Evolutionary conservation across 352 stramenopile species (phyloP).

Genomic region (Pythium brachiatum): DNA sequence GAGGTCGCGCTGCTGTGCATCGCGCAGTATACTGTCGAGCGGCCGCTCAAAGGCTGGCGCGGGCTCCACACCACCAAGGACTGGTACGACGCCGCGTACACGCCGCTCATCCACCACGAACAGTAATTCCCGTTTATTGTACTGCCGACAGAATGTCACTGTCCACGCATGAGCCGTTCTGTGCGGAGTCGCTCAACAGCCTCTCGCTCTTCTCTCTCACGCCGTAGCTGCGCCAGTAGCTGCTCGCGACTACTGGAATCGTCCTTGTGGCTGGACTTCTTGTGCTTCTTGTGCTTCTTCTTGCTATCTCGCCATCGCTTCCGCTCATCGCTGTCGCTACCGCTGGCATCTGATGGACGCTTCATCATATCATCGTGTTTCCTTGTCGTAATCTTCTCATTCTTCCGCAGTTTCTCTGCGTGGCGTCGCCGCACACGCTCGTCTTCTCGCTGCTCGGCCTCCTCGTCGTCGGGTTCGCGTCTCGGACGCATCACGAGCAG

Average conservation of each 20-base stretch:
- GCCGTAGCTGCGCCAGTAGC: conserved; percentile 11
- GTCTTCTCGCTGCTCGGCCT: conserved; percentile 16
- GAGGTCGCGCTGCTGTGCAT: conserved; percentile 66
- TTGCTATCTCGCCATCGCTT: conserved; percentile 13
- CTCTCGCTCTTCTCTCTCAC: conserved; percentile 25
- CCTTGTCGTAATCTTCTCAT: background rate
- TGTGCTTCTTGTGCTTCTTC: conserved; percentile 15
- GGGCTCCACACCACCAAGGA: conserved; percentile 81
- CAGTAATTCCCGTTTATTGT: conserved; percentile 4
- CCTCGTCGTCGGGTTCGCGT: background rate
- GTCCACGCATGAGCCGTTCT: conserved; percentile 14
- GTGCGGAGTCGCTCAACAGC: conserved; percentile 13
- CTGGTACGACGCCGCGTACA: conserved; percentile 86
- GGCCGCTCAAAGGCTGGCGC: conserved; percentile 65
- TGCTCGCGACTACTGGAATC: conserved; percentile 6
- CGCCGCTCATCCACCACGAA: conserved; percentile 72
- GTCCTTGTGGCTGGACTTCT: conserved; percentile 1
- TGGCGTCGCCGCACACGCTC: conserved; percentile 11
- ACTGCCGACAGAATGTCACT: conserved; percentile 1
- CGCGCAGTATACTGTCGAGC: conserved; percentile 70
- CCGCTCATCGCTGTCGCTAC: background rate
- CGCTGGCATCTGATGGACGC: background rate
- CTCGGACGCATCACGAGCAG: conserved; percentile 16
- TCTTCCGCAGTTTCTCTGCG: background rate
- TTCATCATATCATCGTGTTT: background rate